Evolutionary conservation across 2,329 filamentous ascomycete species (phyloP).

Genomic region (Xylaria sp.): DNA sequence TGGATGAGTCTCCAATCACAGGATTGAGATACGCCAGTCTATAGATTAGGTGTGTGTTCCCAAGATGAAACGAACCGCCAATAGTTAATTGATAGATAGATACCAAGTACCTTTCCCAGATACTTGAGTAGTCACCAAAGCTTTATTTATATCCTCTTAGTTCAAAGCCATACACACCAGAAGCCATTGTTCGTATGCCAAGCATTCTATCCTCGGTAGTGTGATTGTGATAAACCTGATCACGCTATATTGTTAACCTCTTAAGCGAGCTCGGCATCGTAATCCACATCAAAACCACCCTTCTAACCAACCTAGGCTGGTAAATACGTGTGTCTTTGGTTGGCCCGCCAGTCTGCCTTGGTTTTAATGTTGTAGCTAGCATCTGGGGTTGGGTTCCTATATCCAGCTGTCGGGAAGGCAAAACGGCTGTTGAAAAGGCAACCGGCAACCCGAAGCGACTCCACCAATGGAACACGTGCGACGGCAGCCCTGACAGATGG

Average conservation of each 20-base stretch:
- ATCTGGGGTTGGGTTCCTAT: too few species aligned
- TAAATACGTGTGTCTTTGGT: neutral
- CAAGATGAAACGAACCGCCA: neutral
- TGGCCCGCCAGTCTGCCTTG: neutral
- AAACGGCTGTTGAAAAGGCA: neutral
- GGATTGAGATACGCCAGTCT: constrained; percentile 11
- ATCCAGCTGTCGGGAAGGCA: neutral
- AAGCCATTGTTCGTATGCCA: neutral
- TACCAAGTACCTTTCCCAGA: neutral
- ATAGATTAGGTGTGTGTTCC: neutral
- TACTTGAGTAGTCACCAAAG: neutral
- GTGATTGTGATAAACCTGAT: constrained; percentile 7
- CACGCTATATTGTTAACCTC: neutral
- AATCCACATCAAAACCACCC: neutral
- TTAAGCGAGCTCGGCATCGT: neutral
- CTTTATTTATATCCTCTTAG: neutral
- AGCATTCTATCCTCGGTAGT: neutral
- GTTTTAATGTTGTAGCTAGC: neutral
- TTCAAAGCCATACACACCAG: neutral
- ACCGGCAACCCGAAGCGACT: constrained; percentile 2
- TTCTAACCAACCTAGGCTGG: neutral
- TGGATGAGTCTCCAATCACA: constrained; percentile 1
- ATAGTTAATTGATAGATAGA: too few species aligned
- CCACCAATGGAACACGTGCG: constrained; percentile 7
- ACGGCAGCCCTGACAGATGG: neutral